Evolutionary conservation across 192 early-diverging fungal genomes (phyloP).

Genomic region (Umbelopsis vinacea): DNA sequence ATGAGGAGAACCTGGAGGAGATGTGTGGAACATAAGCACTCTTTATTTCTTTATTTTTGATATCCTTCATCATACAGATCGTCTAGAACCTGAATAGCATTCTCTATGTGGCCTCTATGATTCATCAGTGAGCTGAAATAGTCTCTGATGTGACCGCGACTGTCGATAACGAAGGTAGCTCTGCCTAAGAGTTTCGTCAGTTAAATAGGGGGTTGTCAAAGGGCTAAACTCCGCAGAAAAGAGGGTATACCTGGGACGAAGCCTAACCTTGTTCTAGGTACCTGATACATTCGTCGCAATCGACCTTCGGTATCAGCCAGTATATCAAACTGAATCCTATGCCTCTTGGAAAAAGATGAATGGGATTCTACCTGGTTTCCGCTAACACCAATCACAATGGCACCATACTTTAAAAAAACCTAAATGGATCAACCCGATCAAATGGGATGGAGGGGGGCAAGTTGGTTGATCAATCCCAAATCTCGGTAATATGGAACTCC

Average conservation of each 20-base stretch:
- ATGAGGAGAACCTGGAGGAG: neutral
- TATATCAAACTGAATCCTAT: slow-evolving; percentile 35
- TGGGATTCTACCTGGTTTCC: slow-evolving; percentile 38
- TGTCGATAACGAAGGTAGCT: slow-evolving; percentile 32
- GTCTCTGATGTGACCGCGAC: slow-evolving; percentile 21
- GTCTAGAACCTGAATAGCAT: neutral
- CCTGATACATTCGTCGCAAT: slow-evolving; percentile 31
- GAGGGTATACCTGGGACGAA: slow-evolving; percentile 13
- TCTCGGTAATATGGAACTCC: slow-evolving; percentile 9
- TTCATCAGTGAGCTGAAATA: slow-evolving; percentile 28
- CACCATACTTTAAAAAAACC: slow-evolving; percentile 32
- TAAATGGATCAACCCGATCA: neutral
- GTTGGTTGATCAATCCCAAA: neutral
- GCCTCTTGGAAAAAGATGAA: slow-evolving; percentile 27
- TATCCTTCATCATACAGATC: neutral
- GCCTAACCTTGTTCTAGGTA: slow-evolving; percentile 27
- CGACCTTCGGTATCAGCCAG: slow-evolving; percentile 38
- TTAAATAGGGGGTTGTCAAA: neutral
- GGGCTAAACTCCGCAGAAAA: slow-evolving; percentile 6
- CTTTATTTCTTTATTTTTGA: neutral
- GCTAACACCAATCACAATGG: slow-evolving; percentile 42
- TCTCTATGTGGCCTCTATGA: slow-evolving; percentile 28
- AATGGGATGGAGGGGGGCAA: neutral
- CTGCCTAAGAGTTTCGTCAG: slow-evolving; percentile 17
- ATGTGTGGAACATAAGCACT: neutral